Evolutionary conservation across 345 rosid species (phyloP).

Genomic region (Aegle marmelos): DNA sequence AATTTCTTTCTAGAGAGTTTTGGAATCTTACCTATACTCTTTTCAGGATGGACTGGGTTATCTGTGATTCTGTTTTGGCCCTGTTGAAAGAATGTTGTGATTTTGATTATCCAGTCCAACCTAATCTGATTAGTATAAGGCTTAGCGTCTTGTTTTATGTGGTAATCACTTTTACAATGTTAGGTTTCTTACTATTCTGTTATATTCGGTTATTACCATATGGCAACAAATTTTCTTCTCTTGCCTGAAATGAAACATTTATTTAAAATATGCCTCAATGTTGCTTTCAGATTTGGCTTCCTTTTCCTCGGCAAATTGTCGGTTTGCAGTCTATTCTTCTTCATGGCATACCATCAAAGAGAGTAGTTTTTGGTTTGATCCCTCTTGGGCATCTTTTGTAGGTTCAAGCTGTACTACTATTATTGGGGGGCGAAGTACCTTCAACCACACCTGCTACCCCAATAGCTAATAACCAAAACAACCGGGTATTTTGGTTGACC

Average conservation of each 20-base stretch:
- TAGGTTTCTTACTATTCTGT: not conserved
- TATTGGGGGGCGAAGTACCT: constrained; percentile 64
- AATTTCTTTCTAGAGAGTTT: not conserved
- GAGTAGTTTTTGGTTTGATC: not conserved
- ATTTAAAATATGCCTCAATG: not conserved
- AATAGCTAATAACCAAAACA: constrained; percentile 29
- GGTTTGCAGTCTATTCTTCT: not conserved
- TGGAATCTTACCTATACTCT: not conserved
- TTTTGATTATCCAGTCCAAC: not conserved
- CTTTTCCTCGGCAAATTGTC: not conserved
- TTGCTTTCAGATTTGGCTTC: not conserved
- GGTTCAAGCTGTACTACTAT: constrained; percentile 67
- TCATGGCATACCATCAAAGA: not conserved
- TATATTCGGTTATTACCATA: not conserved
- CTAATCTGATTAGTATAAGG: not conserved
- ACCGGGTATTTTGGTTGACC: constrained; percentile 22
- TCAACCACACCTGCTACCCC: constrained; percentile 36
- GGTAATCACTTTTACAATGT: not conserved
- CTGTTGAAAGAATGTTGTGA: not conserved
- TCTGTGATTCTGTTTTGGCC: not conserved
- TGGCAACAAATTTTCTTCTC: not conserved
- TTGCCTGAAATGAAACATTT: not conserved
- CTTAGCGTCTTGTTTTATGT: not conserved
- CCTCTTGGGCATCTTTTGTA: constrained; percentile 11
- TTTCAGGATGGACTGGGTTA: not conserved